A percentile compares a stretch with the other conserved stretches of the same genome.
Evolutionary conservation across 352 stramenopile species (phyloP).

Genomic region (Pythium dissimile): DNA sequence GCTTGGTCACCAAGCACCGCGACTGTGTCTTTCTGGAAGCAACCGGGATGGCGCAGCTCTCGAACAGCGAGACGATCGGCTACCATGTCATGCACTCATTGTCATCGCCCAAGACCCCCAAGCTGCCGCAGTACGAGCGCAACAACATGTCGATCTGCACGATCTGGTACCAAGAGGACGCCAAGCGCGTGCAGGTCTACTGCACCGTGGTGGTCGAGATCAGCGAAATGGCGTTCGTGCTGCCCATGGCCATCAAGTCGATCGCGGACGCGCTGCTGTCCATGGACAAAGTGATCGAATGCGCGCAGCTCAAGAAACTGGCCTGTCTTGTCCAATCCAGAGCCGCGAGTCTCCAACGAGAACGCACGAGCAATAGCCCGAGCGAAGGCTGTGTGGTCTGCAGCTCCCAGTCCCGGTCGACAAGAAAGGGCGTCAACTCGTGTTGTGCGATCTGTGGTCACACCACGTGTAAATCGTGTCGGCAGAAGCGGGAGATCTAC

Average conservation of each 20-base stretch:
- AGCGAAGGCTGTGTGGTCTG: conserved; percentile 1
- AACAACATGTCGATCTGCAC: conserved; percentile 52
- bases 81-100: conserved; percentile 59
- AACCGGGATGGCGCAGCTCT: conserved; percentile 36
- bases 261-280: conserved; percentile 33
- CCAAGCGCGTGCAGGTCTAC: neutral
- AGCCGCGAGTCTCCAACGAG: neutral
- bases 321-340: conserved; percentile 30
- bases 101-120: conserved; percentile 41
- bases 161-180: conserved; percentile 30
- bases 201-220: neutral
- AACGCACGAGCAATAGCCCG: too few relatives aligned
- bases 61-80: conserved; percentile 40
- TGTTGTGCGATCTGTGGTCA: neutral
- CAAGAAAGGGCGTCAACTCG: conserved; percentile 5
- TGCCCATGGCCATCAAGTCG: conserved; percentile 30
- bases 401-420: neutral
- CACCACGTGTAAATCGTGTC: conserved; percentile 5
- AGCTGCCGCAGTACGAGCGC: conserved; percentile 29
- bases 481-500: neutral
- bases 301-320: conserved; percentile 54
- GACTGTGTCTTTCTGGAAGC: conserved; percentile 56
- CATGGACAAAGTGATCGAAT: conserved; percentile 31
- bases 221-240: conserved; percentile 22
- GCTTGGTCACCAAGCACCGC: conserved; percentile 36